Evolutionary conservation across 179 eudicot species (phyloP).

Genomic region (Silene coronaria): DNA sequence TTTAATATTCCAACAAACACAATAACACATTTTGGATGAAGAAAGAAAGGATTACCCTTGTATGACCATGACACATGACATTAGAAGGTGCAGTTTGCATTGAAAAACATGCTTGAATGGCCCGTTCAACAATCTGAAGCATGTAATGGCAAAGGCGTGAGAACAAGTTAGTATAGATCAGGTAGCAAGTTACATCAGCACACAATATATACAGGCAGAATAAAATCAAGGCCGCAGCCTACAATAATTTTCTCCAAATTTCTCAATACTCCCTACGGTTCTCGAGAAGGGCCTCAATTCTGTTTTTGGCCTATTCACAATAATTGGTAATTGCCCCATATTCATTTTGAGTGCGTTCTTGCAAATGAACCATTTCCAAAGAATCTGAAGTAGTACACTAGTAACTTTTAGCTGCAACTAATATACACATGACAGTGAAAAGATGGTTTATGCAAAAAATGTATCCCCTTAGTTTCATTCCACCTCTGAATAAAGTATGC

Average conservation of each 20-base stretch:
- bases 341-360: too few relatives aligned
- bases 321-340: too few relatives aligned
- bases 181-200: neutral
- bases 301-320: too few relatives aligned
- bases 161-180: neutral
- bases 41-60: conserved; percentile 40
- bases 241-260: neutral
- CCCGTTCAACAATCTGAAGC: conserved; percentile 60
- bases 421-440: neutral
- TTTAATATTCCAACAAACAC: neutral
- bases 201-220: neutral
- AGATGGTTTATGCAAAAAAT: neutral
- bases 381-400: too few relatives aligned
- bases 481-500: neutral
- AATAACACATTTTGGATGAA: neutral
- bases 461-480: neutral
- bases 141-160: neutral
- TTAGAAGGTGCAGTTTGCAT: conserved; percentile 35
- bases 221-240: neutral
- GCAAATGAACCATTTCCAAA: too few relatives aligned
- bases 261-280: neutral
- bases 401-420: too few relatives aligned
- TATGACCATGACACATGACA: conserved; percentile 56
- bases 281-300: too few relatives aligned
- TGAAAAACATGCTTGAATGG: conserved; percentile 35